Conservation (phyloP, 164 flowering plant species). For the Macadamia integrifolia region DNA sequence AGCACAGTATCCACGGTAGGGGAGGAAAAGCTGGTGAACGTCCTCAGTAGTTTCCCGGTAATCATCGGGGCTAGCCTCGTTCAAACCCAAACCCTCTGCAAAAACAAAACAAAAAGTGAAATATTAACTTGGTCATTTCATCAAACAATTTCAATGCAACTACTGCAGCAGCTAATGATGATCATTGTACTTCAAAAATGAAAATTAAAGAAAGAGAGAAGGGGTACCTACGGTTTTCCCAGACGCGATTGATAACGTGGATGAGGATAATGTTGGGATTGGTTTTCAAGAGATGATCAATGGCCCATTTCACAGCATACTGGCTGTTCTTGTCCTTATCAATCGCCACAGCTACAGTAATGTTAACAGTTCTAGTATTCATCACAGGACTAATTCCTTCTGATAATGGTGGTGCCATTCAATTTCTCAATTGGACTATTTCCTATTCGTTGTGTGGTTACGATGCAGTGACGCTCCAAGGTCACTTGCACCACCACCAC, state of each 20-base stretch:
- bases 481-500: no score
- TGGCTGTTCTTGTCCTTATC: slow-evolving; percentile 59
- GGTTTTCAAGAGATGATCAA: slow-evolving; percentile 30
- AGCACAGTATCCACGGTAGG: slow-evolving; percentile 47
- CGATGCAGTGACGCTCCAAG: no score
- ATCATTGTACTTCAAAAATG: background rate
- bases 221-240: slow-evolving; percentile 46
- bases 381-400: background rate
- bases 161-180: no score
- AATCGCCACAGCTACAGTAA: slow-evolving; percentile 40
- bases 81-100: no score
- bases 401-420: slow-evolving; percentile 9
- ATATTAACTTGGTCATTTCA: no score
- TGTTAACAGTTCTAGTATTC: background rate
- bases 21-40: slow-evolving; percentile 32
- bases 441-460: no score
- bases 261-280: slow-evolving; percentile 29
- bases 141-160: no score
- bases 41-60: slow-evolving; percentile 1
- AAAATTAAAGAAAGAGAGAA: slow-evolving; percentile 2
- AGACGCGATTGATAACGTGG: slow-evolving; percentile 35
- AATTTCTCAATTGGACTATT: no score
- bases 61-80: slow-evolving; percentile 2
- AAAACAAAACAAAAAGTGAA: no score
- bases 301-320: slow-evolving; percentile 53